These are phyloP conservation scores for Daldinia caldariorum DNA, from an alignment of 495 filamentous ascomycete genomes.

Conservation along the genomic window DNA sequence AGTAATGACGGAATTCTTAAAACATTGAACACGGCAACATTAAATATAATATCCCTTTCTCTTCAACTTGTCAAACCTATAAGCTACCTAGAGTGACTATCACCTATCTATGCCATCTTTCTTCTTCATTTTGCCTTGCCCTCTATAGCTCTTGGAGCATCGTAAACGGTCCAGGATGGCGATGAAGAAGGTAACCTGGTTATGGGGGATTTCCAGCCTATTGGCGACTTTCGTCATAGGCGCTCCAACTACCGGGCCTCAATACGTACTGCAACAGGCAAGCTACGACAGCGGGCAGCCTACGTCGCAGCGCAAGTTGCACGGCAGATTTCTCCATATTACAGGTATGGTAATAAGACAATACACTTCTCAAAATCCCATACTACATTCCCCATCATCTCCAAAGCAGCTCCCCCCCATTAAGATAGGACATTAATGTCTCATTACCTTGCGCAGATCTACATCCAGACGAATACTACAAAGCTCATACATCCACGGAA, in stretches of 20 bases:
- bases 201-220: constrained; percentile 41
- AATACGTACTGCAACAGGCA: constrained; percentile 42
- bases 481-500: constrained; percentile 74
- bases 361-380: constrained; percentile 10
- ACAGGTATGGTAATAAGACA: constrained; percentile 68
- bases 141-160: constrained; percentile 26
- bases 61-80: constrained; percentile 21
- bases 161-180: constrained; percentile 34
- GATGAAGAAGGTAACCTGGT: constrained; percentile 31
- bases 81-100: constrained; percentile 23
- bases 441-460: constrained; percentile 67
- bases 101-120: constrained; percentile 19
- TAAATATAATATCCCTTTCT: not conserved
- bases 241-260: constrained; percentile 42
- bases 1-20: constrained; percentile 32
- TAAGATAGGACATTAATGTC: constrained; percentile 14
- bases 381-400: constrained; percentile 35
- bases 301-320: constrained; percentile 60
- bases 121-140: not conserved
- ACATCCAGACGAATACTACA: constrained; percentile 89
- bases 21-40: constrained; percentile 24
- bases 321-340: constrained; percentile 92
- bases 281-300: constrained; percentile 31
- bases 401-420: constrained; percentile 13
- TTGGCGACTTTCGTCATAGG: constrained; percentile 43